phyloP scores from a whole-genome alignment of 2,329 filamentous ascomycete genomes.

The Claviceps sp. region DNA sequence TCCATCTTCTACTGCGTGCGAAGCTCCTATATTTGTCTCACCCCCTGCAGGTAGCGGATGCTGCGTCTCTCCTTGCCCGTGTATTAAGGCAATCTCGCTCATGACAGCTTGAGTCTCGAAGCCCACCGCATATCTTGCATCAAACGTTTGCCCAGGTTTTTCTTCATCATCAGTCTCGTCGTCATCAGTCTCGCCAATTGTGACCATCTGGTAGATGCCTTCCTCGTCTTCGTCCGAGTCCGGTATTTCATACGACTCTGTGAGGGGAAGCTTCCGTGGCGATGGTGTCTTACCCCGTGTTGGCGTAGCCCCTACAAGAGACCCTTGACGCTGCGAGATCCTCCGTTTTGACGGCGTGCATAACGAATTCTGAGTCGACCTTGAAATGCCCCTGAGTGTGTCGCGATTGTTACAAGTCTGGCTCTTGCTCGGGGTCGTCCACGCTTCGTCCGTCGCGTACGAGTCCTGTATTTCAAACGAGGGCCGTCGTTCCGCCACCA shows the following conservation, averaged over 20 bases:
- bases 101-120: slow-evolving; percentile 22
- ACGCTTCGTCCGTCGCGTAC: slow-evolving; percentile 25
- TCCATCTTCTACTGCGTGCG: not conserved
- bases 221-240: slow-evolving; percentile 27
- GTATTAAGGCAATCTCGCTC: slow-evolving; percentile 18
- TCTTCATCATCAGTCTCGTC: not conserved
- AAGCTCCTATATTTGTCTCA: not conserved
- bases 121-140: slow-evolving; percentile 15
- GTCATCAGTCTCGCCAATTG: not conserved
- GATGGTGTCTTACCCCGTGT: slow-evolving; percentile 8
- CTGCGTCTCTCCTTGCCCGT: slow-evolving; percentile 6
- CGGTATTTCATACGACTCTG: slow-evolving; percentile 26
- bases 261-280: not conserved
- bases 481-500: slow-evolving; percentile 11
- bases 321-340: not conserved
- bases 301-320: slow-evolving; percentile 12
- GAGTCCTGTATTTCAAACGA: slow-evolving; percentile 32
- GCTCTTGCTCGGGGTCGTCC: slow-evolving; percentile 15
- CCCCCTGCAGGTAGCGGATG: no score
- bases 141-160: not conserved
- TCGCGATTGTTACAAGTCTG: slow-evolving; percentile 6
- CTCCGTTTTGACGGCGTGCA: not conserved
- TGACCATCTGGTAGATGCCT: not conserved
- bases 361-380: not conserved
- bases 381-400: not conserved